Base-by-base conservation (phyloP, 1,284 basidiomycete genomes). In the Puccinia novopanici region DNA sequence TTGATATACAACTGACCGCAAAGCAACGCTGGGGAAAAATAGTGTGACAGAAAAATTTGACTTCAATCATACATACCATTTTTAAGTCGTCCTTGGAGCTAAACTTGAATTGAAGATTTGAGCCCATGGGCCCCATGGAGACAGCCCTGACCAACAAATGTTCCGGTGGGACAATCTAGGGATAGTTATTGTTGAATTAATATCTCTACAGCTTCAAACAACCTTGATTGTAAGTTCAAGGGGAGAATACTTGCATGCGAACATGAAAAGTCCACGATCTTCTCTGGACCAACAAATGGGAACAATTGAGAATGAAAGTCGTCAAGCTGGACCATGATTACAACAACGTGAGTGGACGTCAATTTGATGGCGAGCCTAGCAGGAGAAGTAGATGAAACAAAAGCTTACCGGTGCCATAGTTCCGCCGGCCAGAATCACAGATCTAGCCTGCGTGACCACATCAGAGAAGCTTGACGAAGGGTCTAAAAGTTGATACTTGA, bases 401-500 rank as follows among this genome's bases (percentile, higher is more conserved):
- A 27, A 17, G 83, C 88, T 80, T 83, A 95, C 93, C 10, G 96
- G 96, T 55, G 94, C 94, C 96, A 99, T 98, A 0, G 96, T 99
- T 1, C 96, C 96, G 12, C 96, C 96, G 0, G 95, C 95, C 19
- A 99, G 88, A 34, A 99, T 87, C 10, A 99, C 91, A 0, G 92
- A 90, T 50, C 94, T 88, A 0, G 95, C 93, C 68, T 89, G 88
- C 34, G 93, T 90, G 0, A 94, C 89, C 0, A 99, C 89, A 48
- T 93, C 91, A 75, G 89, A 88, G 85, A 99, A 99, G 80, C 91
- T 89, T 22, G 94, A 92, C 0, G 93, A 90, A 0, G 96, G 95
- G 84, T 99, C 97, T n/a, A 99, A 89, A 50, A 96, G 90, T 83
- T 98, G 92, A 84, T 98, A 99, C 84, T 93, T 94, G 77, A 98